Percentiles rank a stretch among this genome's conserved stretches.
These are phyloP conservation scores for Penicillium hordei DNA, from an alignment of 2,329 filamentous ascomycete species.

Conservation along the genomic window DNA sequence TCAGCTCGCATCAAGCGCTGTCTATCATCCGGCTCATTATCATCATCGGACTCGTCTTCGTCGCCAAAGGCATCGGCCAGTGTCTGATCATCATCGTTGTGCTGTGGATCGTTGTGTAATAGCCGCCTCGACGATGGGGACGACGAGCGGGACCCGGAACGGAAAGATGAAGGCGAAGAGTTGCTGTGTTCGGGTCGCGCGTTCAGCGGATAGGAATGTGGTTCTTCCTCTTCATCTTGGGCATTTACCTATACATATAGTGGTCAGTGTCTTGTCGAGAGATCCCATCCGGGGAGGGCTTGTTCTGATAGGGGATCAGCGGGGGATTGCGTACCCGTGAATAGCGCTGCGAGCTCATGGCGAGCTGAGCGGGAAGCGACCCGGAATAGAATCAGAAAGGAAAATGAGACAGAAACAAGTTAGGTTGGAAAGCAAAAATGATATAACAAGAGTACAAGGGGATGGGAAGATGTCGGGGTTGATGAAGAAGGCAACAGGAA, in stretches of 20 bases:
- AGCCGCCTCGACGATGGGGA: slow-evolving; percentile 58
- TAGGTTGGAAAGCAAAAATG: slow-evolving; percentile 15
- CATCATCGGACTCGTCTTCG: slow-evolving; percentile 69
- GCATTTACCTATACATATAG: slow-evolving; percentile 40
- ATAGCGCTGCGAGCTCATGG: slow-evolving; percentile 53
- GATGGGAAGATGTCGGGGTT: slow-evolving; percentile 24
- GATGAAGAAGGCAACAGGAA: slow-evolving; percentile 24
- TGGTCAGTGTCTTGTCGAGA: slow-evolving; percentile 12
- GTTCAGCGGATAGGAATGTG: slow-evolving; percentile 34
- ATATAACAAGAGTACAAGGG: slow-evolving; percentile 19
- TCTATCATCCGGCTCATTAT: slow-evolving; percentile 74
- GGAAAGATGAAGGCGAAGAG: slow-evolving; percentile 72
- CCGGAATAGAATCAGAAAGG: slow-evolving; percentile 22
- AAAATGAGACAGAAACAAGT: slow-evolving; percentile 14
- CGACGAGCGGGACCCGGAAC: slow-evolving; percentile 79
- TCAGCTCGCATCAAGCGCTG: slow-evolving; percentile 79
- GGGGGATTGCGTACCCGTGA: slow-evolving; percentile 43
- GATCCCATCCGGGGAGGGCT: slow-evolving; percentile 13
- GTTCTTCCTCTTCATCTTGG: slow-evolving; percentile 45
- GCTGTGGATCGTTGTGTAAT: slow-evolving; percentile 54
- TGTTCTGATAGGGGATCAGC: slow-evolving; percentile 20
- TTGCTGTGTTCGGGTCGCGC: slow-evolving; percentile 31
- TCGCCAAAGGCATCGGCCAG: slow-evolving; percentile 91
- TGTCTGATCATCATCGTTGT: slow-evolving; percentile 68
- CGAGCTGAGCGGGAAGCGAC: slow-evolving; percentile 37